Evolutionary conservation across 345 rosid species (phyloP).

Genomic region (Odontarrhena argentea): DNA sequence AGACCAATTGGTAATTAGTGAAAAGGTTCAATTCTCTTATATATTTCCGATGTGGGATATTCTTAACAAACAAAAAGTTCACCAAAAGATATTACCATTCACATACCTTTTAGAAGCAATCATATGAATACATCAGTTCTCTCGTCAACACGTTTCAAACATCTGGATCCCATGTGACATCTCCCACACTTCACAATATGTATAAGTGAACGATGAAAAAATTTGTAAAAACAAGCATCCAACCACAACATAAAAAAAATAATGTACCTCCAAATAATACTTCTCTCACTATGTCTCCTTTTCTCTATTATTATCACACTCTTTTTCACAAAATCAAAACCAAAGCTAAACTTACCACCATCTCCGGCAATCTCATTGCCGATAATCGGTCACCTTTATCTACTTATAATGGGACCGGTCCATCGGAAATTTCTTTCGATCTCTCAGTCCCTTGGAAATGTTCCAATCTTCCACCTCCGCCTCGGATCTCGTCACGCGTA

Average conservation of each 20-base stretch:
- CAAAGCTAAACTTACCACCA: slow-evolving; percentile 46
- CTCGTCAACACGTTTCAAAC: not conserved
- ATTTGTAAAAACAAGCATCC: not conserved
- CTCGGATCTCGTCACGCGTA: slow-evolving; percentile 46
- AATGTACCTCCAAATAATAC: not conserved
- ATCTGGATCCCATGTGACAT: slow-evolving; percentile 17
- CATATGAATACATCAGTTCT: not conserved
- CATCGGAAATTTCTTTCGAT: slow-evolving; percentile 41
- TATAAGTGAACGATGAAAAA: not conserved
- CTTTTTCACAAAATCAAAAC: not conserved
- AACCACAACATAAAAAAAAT: not conserved
- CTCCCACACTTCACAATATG: slow-evolving; percentile 16
- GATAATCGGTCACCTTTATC: slow-evolving; percentile 59
- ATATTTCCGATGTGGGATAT: no score
- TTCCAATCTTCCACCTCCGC: slow-evolving; percentile 47
- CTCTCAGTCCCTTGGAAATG: slow-evolving; percentile 43
- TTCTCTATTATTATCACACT: not conserved
- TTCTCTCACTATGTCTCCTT: not conserved
- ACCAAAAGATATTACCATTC: not conserved
- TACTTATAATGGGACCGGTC: slow-evolving; percentile 42
- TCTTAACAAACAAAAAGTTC: no score
- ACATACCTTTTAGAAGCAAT: not conserved
- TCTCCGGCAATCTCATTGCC: slow-evolving; percentile 45
- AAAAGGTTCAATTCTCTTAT: no score
- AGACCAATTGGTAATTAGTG: no score